These are phyloP conservation scores for Leccinellum albellum DNA, from an alignment of 768 basidiomycete species.

Conservation along the genomic window DNA sequence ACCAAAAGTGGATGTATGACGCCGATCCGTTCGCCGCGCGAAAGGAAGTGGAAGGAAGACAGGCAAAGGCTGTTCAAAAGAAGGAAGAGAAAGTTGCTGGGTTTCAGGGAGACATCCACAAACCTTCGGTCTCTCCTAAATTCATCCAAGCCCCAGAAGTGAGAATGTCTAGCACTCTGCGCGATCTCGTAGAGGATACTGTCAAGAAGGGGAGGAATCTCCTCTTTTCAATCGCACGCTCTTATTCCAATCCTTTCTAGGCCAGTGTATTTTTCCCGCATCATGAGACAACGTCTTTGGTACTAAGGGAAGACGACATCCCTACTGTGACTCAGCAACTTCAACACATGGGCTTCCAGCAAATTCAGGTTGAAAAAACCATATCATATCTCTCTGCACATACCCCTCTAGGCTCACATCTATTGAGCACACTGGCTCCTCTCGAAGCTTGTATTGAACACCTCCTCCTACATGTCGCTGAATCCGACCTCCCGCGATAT, in stretches of 20 bases:
- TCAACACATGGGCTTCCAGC: slow-evolving; percentile 61
- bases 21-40: slow-evolving; percentile 80
- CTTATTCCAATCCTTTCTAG: slow-evolving; percentile 29
- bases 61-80: slow-evolving; percentile 51
- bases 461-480: slow-evolving; percentile 76
- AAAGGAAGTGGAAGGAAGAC: slow-evolving; percentile 62
- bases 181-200: slow-evolving; percentile 77
- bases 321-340: slow-evolving; percentile 53
- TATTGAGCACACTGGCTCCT: slow-evolving; percentile 56
- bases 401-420: slow-evolving; percentile 55
- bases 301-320: slow-evolving; percentile 41
- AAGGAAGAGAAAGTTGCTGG: slow-evolving; percentile 31
- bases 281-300: slow-evolving; percentile 30
- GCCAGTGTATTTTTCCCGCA: slow-evolving; percentile 49
- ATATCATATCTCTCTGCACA: slow-evolving; percentile 54
- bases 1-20: slow-evolving; percentile 84
- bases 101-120: slow-evolving; percentile 16
- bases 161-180: slow-evolving; percentile 70
- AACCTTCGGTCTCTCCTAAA: slow-evolving; percentile 28
- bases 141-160: slow-evolving; percentile 65
- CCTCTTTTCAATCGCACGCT: neutral
- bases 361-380: slow-evolving; percentile 47
- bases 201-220: slow-evolving; percentile 61
- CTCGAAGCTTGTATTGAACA: slow-evolving; percentile 83
- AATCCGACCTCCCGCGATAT: slow-evolving; percentile 78